Base-by-base conservation (phyloP, 1,139 yeast species). In the Taphrina betulina region DNA sequence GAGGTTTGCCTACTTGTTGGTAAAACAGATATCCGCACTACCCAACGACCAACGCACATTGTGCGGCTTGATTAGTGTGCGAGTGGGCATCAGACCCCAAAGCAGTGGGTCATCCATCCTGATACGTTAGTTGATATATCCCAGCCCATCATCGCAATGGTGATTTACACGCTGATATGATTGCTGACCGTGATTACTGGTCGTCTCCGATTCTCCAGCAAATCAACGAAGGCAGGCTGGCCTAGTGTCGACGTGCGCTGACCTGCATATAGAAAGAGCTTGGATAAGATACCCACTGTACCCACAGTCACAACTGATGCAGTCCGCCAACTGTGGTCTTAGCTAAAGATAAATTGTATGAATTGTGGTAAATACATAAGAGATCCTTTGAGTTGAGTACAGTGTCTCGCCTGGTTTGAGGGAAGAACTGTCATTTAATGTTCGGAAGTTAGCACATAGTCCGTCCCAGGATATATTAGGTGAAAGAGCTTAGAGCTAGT, bases 31-130 rank as follows among this genome's bases (percentile, higher is more conserved):
- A 67, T 92, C 90, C 58, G 85, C 82, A 5, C 98, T 97, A 0
- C 95, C 98, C 61, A 92, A 75, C 3, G 96, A 90, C 97, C 97
- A 92, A 65, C 98, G 75, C 57, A 89, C 79, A 57, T 81, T 78
- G 61, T 82, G 85, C 14, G 86, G 72, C 59, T 82, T 79, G 19
- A 73, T 70, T 62, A 81, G 84, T 63, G 79, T 81, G 48, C 81
- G 75, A 79, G 82, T 77, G 0, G 96, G 96, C 59, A 90, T 74
- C 43, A 86, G 79, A 0, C 95, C 95, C 84, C 95, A 92, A 53
- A 88, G 73, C 28, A 87, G 77, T 0, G 98, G 98, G 66, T 92
- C 98, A 67, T 92, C 98, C 23, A 89, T 84, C 4, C 66, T 64
- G 24, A 8, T 3, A 26, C 29, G 20, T n/a, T n/a, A n/a, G n/a